phyloP scores from a whole-genome alignment of 2,329 filamentous ascomycete genomes.

The Blastomyces emzantsi region DNA sequence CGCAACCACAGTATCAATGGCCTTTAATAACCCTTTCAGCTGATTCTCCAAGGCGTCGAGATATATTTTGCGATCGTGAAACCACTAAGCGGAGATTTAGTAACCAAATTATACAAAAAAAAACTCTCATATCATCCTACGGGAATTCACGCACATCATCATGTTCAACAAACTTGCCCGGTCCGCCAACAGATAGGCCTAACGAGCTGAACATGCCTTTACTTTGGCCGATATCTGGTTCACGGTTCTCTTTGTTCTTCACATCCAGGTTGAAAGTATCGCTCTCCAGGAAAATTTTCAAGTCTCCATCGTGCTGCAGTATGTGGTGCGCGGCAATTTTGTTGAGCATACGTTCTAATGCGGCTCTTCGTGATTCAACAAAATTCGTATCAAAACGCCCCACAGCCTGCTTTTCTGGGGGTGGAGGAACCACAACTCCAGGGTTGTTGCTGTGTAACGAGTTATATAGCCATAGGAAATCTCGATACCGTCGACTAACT shows the following conservation, averaged over 20 bases:
- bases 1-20: constrained; percentile 83
- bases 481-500: constrained; percentile 86
- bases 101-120: not conserved
- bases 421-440: constrained; percentile 87
- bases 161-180: constrained; percentile 88
- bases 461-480: constrained; percentile 97
- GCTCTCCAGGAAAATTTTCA: constrained; percentile 95
- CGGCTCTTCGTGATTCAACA: constrained; percentile 82
- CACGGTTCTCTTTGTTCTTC: constrained; percentile 92
- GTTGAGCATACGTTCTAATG: constrained; percentile 95
- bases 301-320: constrained; percentile 81
- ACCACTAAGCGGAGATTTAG: constrained; percentile 57
- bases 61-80: constrained; percentile 92
- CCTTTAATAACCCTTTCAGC: constrained; percentile 80
- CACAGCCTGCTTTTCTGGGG: constrained; percentile 95
- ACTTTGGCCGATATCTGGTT: constrained; percentile 75
- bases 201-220: constrained; percentile 88
- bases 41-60: constrained; percentile 89
- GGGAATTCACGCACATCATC: constrained; percentile 58
- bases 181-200: constrained; percentile 66
- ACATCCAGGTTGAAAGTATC: constrained; percentile 93
- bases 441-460: constrained; percentile 91
- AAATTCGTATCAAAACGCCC: constrained; percentile 95
- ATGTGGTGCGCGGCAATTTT: constrained; percentile 85
- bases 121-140: not conserved